phyloP scores from a whole-genome alignment of 257 asterid genomes.

The Solanum bukasovii region DNA sequence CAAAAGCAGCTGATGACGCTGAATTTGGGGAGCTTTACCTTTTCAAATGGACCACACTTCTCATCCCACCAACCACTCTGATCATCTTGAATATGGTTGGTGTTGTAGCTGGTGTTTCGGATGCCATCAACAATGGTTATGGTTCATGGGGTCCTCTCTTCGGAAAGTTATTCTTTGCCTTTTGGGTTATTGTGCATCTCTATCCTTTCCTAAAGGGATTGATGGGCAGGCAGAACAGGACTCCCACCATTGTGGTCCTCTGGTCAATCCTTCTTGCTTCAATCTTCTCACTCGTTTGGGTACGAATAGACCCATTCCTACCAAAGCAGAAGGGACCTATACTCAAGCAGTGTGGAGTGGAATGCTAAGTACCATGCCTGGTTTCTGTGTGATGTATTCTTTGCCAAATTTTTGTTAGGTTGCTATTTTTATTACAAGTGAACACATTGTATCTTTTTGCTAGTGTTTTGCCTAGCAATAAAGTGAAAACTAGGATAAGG shows the following conservation, averaged over 20 bases:
- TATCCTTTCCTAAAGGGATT: conserved; percentile 82
- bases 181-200: conserved; percentile 85
- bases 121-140: conserved; percentile 71
- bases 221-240: conserved; percentile 81
- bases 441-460: conserved; percentile 13
- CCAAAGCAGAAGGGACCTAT: conserved; percentile 83
- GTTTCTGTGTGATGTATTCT: conserved; percentile 10
- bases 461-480: neutral
- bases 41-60: too few relatives aligned
- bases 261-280: conserved; percentile 83
- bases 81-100: too few relatives aligned
- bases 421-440: neutral
- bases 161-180: conserved; percentile 77
- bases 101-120: neutral
- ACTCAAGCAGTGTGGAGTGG: conserved; percentile 80
- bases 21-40: too few relatives aligned
- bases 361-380: conserved; percentile 29
- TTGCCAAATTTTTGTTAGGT: conserved; percentile 18
- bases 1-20: too few relatives aligned
- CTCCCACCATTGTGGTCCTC: conserved; percentile 77
- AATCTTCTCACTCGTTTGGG: conserved; percentile 84
- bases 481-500: neutral
- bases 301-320: conserved; percentile 76
- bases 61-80: too few relatives aligned
- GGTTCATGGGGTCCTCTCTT: conserved; percentile 77